Percentiles rank a stretch among this genome's conserved stretches.
These are phyloP conservation scores for Spinellus fusiger DNA, from an alignment of 192 early-diverging fungal species.

Conservation along the genomic window DNA sequence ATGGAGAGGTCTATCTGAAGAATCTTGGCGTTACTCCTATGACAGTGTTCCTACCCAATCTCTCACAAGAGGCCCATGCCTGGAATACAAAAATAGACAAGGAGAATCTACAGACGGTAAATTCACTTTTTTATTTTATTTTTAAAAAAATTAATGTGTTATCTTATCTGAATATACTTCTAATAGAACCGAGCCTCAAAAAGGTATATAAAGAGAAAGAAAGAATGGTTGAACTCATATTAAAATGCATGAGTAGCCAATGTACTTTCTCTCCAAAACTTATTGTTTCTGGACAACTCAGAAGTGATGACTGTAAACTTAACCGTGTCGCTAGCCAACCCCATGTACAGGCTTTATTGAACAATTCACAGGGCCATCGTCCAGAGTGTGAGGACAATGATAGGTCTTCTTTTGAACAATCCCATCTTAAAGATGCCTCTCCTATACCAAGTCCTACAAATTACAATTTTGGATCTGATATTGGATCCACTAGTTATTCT, in stretches of 20 bases:
- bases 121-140: not conserved
- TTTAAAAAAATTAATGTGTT: not conserved
- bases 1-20: constrained; percentile 42
- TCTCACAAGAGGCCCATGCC: constrained; percentile 12
- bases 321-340: constrained; percentile 15
- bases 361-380: not conserved
- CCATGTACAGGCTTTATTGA: constrained; percentile 10
- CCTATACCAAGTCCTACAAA: constrained; percentile 15
- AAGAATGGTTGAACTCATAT: too few species aligned
- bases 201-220: not conserved
- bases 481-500: not conserved
- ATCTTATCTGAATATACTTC: not conserved
- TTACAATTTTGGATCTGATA: constrained; percentile 2
- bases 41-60: constrained; percentile 56
- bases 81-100: constrained; percentile 4
- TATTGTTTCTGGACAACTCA: not conserved
- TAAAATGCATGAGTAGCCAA: too few species aligned
- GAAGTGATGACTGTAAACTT: constrained; percentile 5
- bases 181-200: not conserved
- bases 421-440: too few species aligned
- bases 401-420: constrained; percentile 3
- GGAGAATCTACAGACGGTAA: not conserved
- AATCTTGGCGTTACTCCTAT: constrained; percentile 61
- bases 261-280: not conserved
- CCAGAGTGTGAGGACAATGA: not conserved